Conservation (phyloP, 140 eudicot genomes). For the Stevia rebaudiana region DNA sequence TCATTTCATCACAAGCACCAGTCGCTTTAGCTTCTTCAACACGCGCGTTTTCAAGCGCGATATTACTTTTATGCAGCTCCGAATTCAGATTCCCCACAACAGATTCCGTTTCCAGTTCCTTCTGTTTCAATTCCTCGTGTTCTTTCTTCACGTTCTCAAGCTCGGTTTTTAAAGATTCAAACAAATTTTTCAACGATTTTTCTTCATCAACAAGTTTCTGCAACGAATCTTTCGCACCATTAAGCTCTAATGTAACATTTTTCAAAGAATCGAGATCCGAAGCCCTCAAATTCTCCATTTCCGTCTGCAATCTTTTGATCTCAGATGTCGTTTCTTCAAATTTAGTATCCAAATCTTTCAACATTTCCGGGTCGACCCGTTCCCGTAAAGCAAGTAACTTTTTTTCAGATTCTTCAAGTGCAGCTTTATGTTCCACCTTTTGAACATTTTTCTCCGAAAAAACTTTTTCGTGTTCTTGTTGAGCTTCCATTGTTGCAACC, state of each 20-base stretch:
- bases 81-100: conserved; percentile 63
- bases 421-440: conserved; percentile 61
- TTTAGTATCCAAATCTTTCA: conserved; percentile 46
- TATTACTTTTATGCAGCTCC: conserved; percentile 64
- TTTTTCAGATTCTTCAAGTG: conserved; percentile 60
- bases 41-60: conserved; percentile 59
- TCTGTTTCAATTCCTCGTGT: conserved; percentile 58
- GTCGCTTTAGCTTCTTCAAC: conserved; percentile 59
- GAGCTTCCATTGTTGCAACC: conserved; percentile 43
- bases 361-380: conserved; percentile 44
- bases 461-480: conserved; percentile 51
- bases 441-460: conserved; percentile 55
- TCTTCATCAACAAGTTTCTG: conserved; percentile 78
- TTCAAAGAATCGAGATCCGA: conserved; percentile 67
- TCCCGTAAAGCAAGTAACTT: conserved; percentile 53
- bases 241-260: conserved; percentile 55
- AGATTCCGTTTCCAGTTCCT: conserved; percentile 73
- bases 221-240: conserved; percentile 80
- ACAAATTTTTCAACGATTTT: conserved; percentile 41
- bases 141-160: conserved; percentile 62
- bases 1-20: conserved; percentile 74
- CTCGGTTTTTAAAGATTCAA: conserved; percentile 67
- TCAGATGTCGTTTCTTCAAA: conserved; percentile 45
- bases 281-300: conserved; percentile 50
- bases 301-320: conserved; percentile 42